Percentiles rank a stretch among this genome's conserved stretches.
Evolutionary conservation across 331 rosid genomes (phyloP).

Genomic region (Dryas integrifolia): DNA sequence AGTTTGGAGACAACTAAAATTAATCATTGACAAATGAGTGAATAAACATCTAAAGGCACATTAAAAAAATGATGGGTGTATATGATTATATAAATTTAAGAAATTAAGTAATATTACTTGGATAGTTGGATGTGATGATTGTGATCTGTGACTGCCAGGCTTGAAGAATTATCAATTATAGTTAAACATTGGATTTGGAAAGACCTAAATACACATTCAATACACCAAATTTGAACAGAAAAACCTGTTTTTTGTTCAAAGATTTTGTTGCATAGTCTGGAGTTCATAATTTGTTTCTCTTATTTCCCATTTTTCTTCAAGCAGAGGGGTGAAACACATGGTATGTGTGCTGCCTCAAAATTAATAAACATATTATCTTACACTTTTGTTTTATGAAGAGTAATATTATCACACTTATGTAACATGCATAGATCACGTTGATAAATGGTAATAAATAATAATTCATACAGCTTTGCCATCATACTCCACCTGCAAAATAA

Average conservation of each 20-base stretch:
- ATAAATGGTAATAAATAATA: no score
- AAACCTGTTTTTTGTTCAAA: no score
- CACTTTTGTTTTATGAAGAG: not conserved
- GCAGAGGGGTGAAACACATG: not conserved
- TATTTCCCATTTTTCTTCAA: not conserved
- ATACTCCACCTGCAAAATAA: slow-evolving; percentile 9
- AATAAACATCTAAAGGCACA: slow-evolving; percentile 7
- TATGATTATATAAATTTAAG: not conserved
- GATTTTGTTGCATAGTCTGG: no score
- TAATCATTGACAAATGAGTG: slow-evolving; percentile 10
- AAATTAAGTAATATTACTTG: not conserved
- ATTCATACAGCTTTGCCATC: not conserved
- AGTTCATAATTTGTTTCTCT: not conserved
- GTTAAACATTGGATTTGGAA: no score
- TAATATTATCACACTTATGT: no score
- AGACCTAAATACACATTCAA: no score
- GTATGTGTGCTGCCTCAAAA: not conserved
- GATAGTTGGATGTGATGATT: no score
- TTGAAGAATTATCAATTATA: not conserved
- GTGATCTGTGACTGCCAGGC: not conserved
- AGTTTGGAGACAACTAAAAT: not conserved
- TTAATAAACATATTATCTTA: not conserved
- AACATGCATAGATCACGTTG: not conserved
- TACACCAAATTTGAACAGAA: no score
- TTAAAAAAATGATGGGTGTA: not conserved